A percentile compares a stretch with the other conserved stretches of the same genome.
These are phyloP conservation scores for Aurantiochytrium sp. DNA, from an alignment of 108 stramenopile genomes.

Conservation along the genomic window DNA sequence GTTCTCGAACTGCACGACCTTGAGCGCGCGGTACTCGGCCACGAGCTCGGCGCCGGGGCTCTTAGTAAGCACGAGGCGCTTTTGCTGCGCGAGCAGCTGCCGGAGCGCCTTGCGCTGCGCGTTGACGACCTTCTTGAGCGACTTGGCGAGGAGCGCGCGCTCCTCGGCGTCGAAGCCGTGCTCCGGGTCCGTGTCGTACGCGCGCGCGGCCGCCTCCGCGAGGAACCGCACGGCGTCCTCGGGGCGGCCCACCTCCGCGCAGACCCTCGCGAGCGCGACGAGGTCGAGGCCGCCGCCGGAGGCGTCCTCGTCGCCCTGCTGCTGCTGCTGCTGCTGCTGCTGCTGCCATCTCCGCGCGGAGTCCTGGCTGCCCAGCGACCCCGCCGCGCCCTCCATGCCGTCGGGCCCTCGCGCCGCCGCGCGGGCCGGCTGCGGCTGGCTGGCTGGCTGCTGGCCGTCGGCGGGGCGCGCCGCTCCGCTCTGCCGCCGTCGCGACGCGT, in stretches of 20 bases:
- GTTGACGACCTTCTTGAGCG: slow-evolving; percentile 18
- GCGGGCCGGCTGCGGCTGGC: no score
- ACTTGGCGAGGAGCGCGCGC: not conserved
- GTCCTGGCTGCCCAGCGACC: not conserved
- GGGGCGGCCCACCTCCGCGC: not conserved
- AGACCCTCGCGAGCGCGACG: not conserved
- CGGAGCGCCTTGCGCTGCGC: slow-evolving; percentile 9
- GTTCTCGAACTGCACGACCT: not conserved
- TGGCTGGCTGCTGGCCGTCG: no score
- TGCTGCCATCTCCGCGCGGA: not conserved
- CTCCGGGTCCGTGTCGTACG: not conserved
- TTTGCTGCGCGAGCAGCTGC: not conserved
- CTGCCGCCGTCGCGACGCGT: no score
- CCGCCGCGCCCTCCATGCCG: no score
- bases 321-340: no score
- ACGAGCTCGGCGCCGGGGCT: not conserved
- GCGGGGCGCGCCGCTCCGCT: no score
- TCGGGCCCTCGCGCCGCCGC: no score
- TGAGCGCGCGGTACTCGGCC: not conserved
- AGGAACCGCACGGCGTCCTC: not conserved
- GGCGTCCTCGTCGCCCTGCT: not conserved
- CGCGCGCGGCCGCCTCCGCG: not conserved
- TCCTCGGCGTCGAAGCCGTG: not conserved
- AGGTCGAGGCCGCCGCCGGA: not conserved
- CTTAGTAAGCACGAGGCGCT: not conserved